A percentile compares a stretch with the other conserved stretches of the same genome.
Conservation (phyloP, 2,329 filamentous ascomycete species). For the Nemania sp. region DNA sequence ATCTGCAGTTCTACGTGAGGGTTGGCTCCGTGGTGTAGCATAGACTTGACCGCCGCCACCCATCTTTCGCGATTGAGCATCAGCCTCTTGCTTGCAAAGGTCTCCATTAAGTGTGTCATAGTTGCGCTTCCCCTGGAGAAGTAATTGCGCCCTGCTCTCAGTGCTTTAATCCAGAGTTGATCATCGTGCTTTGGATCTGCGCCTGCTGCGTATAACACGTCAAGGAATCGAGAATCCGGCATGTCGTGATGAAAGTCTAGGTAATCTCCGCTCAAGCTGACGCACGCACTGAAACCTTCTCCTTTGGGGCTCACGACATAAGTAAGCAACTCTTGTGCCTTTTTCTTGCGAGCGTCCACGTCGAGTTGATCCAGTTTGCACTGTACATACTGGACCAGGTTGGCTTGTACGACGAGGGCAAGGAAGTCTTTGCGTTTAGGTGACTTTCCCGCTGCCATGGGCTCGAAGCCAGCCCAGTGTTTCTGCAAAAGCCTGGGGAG, state of each 20-base stretch:
- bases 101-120: slow-evolving; percentile 39
- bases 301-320: slow-evolving; percentile 38
- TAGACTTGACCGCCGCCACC: slow-evolving; percentile 37
- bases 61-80: slow-evolving; percentile 39
- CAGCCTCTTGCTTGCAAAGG: slow-evolving; percentile 35
- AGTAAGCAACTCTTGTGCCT: slow-evolving; percentile 39
- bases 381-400: slow-evolving; percentile 34
- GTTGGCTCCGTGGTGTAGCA: slow-evolving; percentile 38
- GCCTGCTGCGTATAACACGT: slow-evolving; percentile 37
- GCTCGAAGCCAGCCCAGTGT: slow-evolving; percentile 40
- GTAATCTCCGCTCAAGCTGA: slow-evolving; percentile 39
- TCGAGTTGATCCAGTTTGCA: slow-evolving; percentile 31
- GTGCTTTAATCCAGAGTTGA: slow-evolving; percentile 33
- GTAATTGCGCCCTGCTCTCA: slow-evolving; percentile 38
- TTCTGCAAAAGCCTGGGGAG: slow-evolving; percentile 34
- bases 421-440: slow-evolving; percentile 40
- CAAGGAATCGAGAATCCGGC: slow-evolving; percentile 37
- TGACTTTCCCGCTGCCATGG: slow-evolving; percentile 40
- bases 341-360: slow-evolving; percentile 27
- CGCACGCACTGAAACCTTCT: slow-evolving; percentile 40
- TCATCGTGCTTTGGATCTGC: slow-evolving; percentile 32
- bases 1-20: slow-evolving; percentile 36
- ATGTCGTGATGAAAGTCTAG: slow-evolving; percentile 41
- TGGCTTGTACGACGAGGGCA: slow-evolving; percentile 37
- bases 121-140: slow-evolving; percentile 38